Evolutionary conservation across 31 red algal species (phyloP), one percentile per base, ranked within the genome.

Genomic region (Endocladia muricata): DNA sequence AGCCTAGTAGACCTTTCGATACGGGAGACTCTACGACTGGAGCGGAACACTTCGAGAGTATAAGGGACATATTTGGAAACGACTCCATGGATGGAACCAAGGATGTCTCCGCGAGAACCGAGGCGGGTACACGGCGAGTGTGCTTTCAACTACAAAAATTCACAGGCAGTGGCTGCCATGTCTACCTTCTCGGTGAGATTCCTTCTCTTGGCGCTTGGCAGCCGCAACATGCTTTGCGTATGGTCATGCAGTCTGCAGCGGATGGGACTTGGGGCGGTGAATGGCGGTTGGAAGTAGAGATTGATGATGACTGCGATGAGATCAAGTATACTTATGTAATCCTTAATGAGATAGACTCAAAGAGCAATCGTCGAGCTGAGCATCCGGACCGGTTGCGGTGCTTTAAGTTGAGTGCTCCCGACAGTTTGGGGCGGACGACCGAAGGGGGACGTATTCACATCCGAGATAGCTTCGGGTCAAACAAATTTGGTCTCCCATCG

Each of bases 221-320:
- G n/a, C 74, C 84, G 7, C 62, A 89, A 38, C 75, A 67, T 26
- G 92, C 83, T 8, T 51, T 84, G 55, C 85, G 87, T 17, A 95
- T 95, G 92, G 71, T 55, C 23, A 86, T 76, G 78, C 76, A 90
- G 47, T 43, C 79, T 33, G 92, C 58, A 22, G 79, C 70, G 1
- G 92, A 95, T 66, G 92, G 92, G 11, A 79, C 77, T n/a, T 95
- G 82, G 82, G 76, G 92, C 9, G 92, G 92, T 34, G 92, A 95
- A 47, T 95, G 92, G 92, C 60, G 84, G 28, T 68, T 87, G 19
- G 77, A 88, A 49, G 25, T 95, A 1, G 75, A 95, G 43, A 90
- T 95, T 73, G 88, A 92, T 61, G 88, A 92, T 56, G 81, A 84
- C 71, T 83, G 59, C 57, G 70, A 92, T 38, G 62, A 60, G 30